These are phyloP conservation scores for Endocalyx cinctus DNA, from an alignment of 2,329 filamentous ascomycete genomes.

Conservation along the genomic window DNA sequence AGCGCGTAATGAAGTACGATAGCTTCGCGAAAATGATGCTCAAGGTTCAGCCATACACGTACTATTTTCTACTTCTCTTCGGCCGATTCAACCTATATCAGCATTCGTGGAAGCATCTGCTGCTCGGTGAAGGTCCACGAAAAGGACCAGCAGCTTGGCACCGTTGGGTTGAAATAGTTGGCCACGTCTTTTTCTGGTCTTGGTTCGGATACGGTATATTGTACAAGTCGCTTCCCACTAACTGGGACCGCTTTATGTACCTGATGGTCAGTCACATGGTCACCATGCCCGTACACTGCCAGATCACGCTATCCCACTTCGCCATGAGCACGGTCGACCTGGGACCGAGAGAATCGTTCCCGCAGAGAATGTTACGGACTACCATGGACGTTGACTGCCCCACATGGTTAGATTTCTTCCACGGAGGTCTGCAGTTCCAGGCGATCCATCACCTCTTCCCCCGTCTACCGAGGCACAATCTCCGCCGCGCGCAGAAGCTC, in stretches of 20 bases:
- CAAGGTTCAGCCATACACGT: constrained; percentile 73
- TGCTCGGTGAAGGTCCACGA: constrained; percentile 64
- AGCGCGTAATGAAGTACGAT: constrained; percentile 75
- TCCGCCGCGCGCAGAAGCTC: constrained; percentile 68
- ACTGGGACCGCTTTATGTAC: constrained; percentile 66
- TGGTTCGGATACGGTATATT: constrained; percentile 83
- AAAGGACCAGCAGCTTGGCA: constrained; percentile 81
- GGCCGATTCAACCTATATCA: constrained; percentile 85
- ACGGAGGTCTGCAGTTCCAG: constrained; percentile 86
- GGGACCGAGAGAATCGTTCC: constrained; percentile 78
- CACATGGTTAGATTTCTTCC: constrained; percentile 82
- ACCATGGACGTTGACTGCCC: constrained; percentile 93
- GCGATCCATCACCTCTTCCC: constrained; percentile 84
- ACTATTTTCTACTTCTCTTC: constrained; percentile 75
- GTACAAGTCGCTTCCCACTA: constrained; percentile 67
- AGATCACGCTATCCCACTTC: constrained; percentile 90
- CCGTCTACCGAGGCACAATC: constrained; percentile 78
- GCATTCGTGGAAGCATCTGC: constrained; percentile 73
- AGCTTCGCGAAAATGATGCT: constrained; percentile 65
- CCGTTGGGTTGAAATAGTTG: constrained; percentile 70
- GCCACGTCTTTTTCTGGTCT: constrained; percentile 77
- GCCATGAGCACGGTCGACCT: constrained; percentile 89
- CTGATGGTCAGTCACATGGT: constrained; percentile 76
- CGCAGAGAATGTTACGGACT: constrained; percentile 85
- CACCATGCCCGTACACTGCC: constrained; percentile 77